phyloP scores from a whole-genome alignment of 768 basidiomycete species.

The Pleurotus tuber-regium region DNA sequence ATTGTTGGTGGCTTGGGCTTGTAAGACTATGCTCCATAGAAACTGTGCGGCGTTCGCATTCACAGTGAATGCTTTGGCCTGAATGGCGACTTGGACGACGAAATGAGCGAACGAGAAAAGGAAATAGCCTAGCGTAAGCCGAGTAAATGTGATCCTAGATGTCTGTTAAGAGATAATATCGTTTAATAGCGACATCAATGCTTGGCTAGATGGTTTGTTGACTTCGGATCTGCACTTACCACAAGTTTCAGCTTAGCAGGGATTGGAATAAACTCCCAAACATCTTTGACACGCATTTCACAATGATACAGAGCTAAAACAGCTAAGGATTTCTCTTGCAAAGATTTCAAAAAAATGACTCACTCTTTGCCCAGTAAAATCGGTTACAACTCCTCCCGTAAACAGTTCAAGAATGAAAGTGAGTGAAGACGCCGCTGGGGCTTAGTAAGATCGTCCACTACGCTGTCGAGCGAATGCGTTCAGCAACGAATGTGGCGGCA shows the following conservation, averaged over 20 bases:
- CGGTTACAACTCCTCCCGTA: constrained; percentile 9
- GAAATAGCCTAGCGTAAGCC: constrained; percentile 64
- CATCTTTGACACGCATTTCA: constrained; percentile 22
- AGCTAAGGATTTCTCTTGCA: neutral
- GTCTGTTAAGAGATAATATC: constrained; percentile 43
- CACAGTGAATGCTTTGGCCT: constrained; percentile 62
- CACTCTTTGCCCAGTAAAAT: neutral
- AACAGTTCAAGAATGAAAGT: constrained; percentile 16
- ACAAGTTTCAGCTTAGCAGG: constrained; percentile 42
- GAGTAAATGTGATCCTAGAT: constrained; percentile 68
- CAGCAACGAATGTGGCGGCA: constrained; percentile 9
- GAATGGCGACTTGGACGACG: constrained; percentile 63
- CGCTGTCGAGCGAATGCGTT: too few relatives aligned
- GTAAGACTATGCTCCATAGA: constrained; percentile 46
- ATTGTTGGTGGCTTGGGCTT: constrained; percentile 44
- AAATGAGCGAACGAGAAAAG: constrained; percentile 66
- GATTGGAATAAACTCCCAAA: constrained; percentile 34
- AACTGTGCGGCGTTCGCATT: constrained; percentile 58
- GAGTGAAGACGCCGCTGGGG: constrained; percentile 44
- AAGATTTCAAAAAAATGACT: neutral
- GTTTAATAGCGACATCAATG: neutral
- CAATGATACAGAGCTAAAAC: constrained; percentile 5
- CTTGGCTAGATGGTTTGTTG: neutral
- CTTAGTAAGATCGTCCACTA: constrained; percentile 14
- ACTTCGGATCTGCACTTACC: constrained; percentile 33